Percentiles rank a stretch among this genome's conserved stretches.
These are phyloP conservation scores for Kwoniella bestiolae DNA, from an alignment of 768 basidiomycete genomes.

Conservation along the genomic window DNA sequence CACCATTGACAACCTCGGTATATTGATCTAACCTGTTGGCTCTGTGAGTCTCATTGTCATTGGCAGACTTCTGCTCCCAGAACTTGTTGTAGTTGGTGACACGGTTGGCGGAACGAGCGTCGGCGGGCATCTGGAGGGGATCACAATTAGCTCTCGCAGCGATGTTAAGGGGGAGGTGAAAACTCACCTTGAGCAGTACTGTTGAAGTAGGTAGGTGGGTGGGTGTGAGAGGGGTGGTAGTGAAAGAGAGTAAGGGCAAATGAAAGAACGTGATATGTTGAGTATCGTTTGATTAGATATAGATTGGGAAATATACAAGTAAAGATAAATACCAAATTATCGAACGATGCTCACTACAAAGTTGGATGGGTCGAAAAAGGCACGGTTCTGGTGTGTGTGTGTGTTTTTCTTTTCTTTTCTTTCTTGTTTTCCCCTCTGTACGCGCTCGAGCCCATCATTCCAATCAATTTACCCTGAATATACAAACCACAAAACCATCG, in stretches of 20 bases:
- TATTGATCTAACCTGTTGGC: slow-evolving; percentile 78
- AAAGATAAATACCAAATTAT: background rate
- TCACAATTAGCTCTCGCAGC: background rate
- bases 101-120: slow-evolving; percentile 28
- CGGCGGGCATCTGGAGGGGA: slow-evolving; percentile 20
- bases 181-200: slow-evolving; percentile 7
- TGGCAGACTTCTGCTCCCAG: slow-evolving; percentile 81
- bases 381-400: too few relatives aligned
- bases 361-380: too few relatives aligned
- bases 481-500: background rate
- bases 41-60: slow-evolving; percentile 70
- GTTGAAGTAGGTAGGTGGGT: slow-evolving; percentile 6
- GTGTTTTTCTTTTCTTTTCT: too few relatives aligned
- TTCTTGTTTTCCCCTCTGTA: too few relatives aligned
- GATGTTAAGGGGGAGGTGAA: too few relatives aligned
- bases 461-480: too few relatives aligned
- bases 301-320: background rate
- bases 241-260: background rate
- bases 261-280: background rate
- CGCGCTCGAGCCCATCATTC: background rate
- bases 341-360: too few relatives aligned
- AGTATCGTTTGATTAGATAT: background rate
- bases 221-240: background rate
- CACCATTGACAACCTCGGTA: slow-evolving; percentile 91
- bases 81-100: slow-evolving; percentile 71